Evolutionary conservation across 2,329 filamentous ascomycete species (phyloP), one percentile per base, ranked within the genome.

Genomic region (Trichoderma sp.): DNA sequence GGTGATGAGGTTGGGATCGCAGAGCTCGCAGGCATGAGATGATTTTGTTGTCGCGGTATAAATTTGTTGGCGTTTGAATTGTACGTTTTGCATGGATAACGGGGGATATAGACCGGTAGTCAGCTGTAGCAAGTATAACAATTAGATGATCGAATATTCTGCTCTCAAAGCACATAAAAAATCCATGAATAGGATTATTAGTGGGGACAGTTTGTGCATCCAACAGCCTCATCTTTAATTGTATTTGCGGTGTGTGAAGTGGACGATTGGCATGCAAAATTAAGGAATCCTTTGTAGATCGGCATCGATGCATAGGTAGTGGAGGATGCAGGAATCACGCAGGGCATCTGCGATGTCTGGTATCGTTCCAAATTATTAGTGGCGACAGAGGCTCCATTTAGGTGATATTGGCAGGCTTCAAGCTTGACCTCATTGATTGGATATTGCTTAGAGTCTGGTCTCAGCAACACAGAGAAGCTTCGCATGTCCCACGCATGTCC

Each of bases 1-100:
- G 62, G 78, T 79, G 4, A 81, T 81, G 80, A 78, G 78, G 69
- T 75, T 79, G 63, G 77, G 76, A 32, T 90, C 93, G 80, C 94
- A 93, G 34, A 64, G 32, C 3, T 34, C 56, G 28, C 58, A 71
- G 58, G 36, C 26, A n/a, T 72, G 6, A 69, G 26, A 39, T 62
- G 53, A 39, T 36, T 47, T 7, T 1, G 21, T 58, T 7, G 9
- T 34, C 6, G 34, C 15, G 6, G n/a, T 12, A 24, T 32, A 24
- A 8, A 18, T 18, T 4, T 24, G 64, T 5, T 30, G 34, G 15
- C 4, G 1, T 21, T 68, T 24, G 64, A 39, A 26, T 24, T 56
- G 30, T 51, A 66, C 14, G 24, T 36, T 56, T 24, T 36, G 21
- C 47, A 24, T 18, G 24, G 57, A 32, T n/a, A 34, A 53, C 11